phyloP scores from a whole-genome alignment of 108 stramenopile genomes.

The Chaetoceros tenuissimus region DNA sequence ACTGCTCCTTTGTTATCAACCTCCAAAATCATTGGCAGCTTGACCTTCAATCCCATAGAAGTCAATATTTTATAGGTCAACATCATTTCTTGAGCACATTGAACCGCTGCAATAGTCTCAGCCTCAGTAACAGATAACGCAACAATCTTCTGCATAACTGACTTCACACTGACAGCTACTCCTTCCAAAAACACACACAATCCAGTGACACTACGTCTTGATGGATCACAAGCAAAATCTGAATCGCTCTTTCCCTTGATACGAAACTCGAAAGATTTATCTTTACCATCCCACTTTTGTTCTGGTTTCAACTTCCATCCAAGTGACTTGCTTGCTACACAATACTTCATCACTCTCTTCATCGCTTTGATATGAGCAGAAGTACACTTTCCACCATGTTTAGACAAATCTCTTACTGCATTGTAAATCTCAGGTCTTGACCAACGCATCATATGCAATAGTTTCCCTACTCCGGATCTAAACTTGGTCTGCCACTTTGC shows the following conservation, averaged over 20 bases:
- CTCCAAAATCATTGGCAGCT: constrained; percentile 1
- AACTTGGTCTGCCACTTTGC: constrained; percentile 5
- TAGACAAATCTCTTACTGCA: constrained; percentile 26
- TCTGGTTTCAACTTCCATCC: constrained; percentile 13
- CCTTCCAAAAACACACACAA: background rate
- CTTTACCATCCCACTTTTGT: constrained; percentile 15
- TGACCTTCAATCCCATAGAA: constrained; percentile 5
- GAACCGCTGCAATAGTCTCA: background rate
- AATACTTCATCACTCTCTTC: constrained; percentile 11
- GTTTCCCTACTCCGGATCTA: constrained; percentile 19
- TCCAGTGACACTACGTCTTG: background rate
- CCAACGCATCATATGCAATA: constrained; percentile 17
- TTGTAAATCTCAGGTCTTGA: constrained; percentile 21
- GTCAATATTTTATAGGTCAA: background rate
- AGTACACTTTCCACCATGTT: background rate
- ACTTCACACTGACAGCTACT: background rate
- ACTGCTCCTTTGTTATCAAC: constrained; percentile 4
- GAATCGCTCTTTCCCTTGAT: background rate
- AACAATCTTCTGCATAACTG: background rate
- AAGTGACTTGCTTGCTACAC: constrained; percentile 5
- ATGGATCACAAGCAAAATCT: background rate
- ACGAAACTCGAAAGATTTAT: background rate
- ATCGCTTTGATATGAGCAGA: constrained; percentile 6
- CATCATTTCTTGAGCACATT: constrained; percentile 1
- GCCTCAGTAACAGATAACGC: background rate